A percentile compares a stretch with the other conserved stretches of the same genome.
Evolutionary conservation across 139 green algal genomes (phyloP).

Genomic region (Diplosphaera chodatii): DNA sequence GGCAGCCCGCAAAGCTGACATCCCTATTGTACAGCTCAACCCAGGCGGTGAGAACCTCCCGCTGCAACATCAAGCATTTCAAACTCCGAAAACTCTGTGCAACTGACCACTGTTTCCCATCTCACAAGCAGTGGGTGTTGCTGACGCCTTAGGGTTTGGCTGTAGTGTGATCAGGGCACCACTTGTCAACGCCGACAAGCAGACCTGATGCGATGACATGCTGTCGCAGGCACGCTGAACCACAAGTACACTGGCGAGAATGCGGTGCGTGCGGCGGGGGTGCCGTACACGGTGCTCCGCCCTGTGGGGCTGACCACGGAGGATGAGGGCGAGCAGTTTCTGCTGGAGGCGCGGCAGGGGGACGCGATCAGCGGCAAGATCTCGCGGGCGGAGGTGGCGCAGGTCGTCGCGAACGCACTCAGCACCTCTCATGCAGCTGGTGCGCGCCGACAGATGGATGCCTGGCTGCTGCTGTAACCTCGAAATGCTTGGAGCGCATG

Average conservation of each 20-base stretch:
- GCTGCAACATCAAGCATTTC: no score
- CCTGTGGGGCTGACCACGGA: constrained; percentile 36
- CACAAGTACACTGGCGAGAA: constrained; percentile 74
- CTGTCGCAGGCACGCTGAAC: constrained; percentile 47
- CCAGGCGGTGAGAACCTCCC: constrained; percentile 55
- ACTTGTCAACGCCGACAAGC: no score
- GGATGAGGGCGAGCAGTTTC: constrained; percentile 18
- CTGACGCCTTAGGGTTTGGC: no score
- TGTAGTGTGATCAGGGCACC: no score
- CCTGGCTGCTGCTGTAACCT: no score
- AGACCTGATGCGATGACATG: no score
- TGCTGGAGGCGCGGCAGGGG: constrained; percentile 63
- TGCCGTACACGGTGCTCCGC: constrained; percentile 73
- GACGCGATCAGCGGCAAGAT: constrained; percentile 59
- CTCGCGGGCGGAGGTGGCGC: constrained; percentile 59
- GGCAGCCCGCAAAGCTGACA: constrained; percentile 29
- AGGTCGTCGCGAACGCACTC: constrained; percentile 33
- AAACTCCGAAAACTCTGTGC: no score
- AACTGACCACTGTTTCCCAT: no score
- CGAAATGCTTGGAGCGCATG: no score
- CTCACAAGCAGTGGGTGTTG: no score
- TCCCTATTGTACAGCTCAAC: constrained; percentile 87
- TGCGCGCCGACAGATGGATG: no score
- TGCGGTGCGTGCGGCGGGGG: constrained; percentile 46
- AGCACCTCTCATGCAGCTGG: constrained; percentile 33